Evolutionary conservation across 208 protist genomes (phyloP).

Genomic region (Crithidia mellificae): DNA sequence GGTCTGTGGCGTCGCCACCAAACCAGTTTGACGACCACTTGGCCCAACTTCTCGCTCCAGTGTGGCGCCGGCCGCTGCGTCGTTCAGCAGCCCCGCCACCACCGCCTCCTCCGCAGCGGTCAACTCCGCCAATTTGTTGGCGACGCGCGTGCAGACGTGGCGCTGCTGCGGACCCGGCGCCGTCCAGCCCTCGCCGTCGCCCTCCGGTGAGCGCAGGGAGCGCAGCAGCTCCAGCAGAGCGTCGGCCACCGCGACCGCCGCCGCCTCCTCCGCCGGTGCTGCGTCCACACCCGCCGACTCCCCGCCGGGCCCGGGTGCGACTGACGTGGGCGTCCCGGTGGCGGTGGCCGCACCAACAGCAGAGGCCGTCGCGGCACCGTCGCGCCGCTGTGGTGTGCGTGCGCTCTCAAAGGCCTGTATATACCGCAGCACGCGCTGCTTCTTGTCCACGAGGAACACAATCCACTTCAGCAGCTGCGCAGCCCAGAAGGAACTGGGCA

Average conservation of each 20-base stretch:
- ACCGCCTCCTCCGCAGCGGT: constrained; percentile 17
- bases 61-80: constrained; percentile 26
- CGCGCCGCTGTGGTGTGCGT: constrained; percentile 14
- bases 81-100: constrained; percentile 32
- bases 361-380: not conserved
- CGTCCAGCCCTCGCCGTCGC: constrained; percentile 11
- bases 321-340: not conserved
- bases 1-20: not conserved
- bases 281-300: not conserved
- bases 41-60: constrained; percentile 18
- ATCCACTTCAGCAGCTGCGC: constrained; percentile 30
- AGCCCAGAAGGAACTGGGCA: constrained; percentile 1
- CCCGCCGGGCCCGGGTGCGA: no score
- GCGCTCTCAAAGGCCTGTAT: constrained; percentile 29
- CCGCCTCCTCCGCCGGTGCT: not conserved
- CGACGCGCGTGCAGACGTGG: constrained; percentile 18
- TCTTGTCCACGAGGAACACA: constrained; percentile 22
- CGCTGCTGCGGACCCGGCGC: constrained; percentile 16
- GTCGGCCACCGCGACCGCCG: constrained; percentile 8
- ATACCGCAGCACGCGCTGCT: constrained; percentile 16
- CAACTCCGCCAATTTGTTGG: constrained; percentile 33
- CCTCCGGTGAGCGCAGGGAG: constrained; percentile 7
- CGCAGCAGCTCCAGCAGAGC: constrained; percentile 25
- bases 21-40: not conserved
- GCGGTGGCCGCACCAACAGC: not conserved